Conservation (phyloP, 805 yeast genomes). For the Suhomyces prunicola region DNA sequence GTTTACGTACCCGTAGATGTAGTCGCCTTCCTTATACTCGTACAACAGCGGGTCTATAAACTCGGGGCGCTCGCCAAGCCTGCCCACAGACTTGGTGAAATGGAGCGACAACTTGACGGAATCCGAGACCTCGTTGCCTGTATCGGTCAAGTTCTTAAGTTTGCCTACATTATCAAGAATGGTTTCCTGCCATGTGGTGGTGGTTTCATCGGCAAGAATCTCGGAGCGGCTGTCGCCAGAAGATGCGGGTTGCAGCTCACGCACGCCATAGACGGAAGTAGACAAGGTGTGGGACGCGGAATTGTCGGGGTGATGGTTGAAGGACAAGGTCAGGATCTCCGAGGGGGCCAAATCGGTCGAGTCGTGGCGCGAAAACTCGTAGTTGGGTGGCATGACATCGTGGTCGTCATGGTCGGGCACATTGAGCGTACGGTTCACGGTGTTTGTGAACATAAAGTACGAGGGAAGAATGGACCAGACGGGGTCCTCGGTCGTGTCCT, state of each 20-base stretch:
- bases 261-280: not conserved
- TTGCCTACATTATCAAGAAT: constrained; percentile 36
- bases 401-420: constrained; percentile 1
- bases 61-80: constrained; percentile 23
- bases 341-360: not conserved
- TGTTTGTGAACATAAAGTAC: constrained; percentile 32
- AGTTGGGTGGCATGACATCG: constrained; percentile 18
- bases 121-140: constrained; percentile 24
- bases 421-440: not conserved
- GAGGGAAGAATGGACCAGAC: constrained; percentile 40
- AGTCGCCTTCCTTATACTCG: constrained; percentile 69
- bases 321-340: not conserved
- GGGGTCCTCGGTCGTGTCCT: constrained; percentile 13
- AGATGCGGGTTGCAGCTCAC: not conserved
- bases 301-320: not conserved
- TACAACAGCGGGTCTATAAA: constrained; percentile 28
- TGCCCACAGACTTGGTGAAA: constrained; percentile 36
- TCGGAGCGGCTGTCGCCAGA: not conserved
- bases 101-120: constrained; percentile 24
- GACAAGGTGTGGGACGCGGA: not conserved
- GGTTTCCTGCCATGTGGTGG: constrained; percentile 34
- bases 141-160: constrained; percentile 29
- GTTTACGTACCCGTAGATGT: constrained; percentile 53
- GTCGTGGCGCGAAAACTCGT: constrained; percentile 5
- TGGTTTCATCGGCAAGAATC: constrained; percentile 34